phyloP scores from a whole-genome alignment of 352 stramenopile species.

The Pythium aquatile region DNA sequence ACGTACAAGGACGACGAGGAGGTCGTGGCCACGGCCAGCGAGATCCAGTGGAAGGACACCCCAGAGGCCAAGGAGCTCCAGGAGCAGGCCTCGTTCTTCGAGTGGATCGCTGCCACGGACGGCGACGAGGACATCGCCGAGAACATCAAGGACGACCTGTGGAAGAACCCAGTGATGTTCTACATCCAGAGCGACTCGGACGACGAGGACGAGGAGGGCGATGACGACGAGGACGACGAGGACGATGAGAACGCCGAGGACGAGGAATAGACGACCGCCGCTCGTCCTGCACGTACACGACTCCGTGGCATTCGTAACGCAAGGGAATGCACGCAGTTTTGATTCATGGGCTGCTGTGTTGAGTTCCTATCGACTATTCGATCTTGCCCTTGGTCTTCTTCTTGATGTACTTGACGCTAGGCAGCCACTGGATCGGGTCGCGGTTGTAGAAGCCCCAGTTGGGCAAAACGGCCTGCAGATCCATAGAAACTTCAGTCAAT shows the following conservation, averaged over 20 bases:
- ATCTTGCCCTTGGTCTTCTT: constrained; percentile 50
- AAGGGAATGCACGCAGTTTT: constrained; percentile 22
- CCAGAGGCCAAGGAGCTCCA: constrained; percentile 46
- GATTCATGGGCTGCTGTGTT: constrained; percentile 8
- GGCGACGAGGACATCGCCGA: constrained; percentile 61
- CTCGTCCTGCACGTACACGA: background rate
- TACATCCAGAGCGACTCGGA: constrained; percentile 48
- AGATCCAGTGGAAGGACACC: constrained; percentile 58
- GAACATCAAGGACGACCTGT: constrained; percentile 81
- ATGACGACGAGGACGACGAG: constrained; percentile 37
- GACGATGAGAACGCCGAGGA: constrained; percentile 36
- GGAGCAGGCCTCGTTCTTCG: constrained; percentile 52
- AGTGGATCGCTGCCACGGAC: constrained; percentile 59
- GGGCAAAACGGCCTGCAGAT: constrained; percentile 56
- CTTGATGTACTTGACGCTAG: constrained; percentile 76
- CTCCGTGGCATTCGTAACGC: constrained; percentile 2
- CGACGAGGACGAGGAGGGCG: constrained; percentile 37
- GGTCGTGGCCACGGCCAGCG: constrained; percentile 45
- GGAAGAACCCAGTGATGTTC: constrained; percentile 67
- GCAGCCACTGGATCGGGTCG: constrained; percentile 78
- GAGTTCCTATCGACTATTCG: constrained; percentile 17
- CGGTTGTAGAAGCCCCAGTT: constrained; percentile 87
- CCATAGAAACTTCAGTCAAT: background rate
- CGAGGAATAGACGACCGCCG: constrained; percentile 22
- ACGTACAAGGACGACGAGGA: constrained; percentile 69